Conservation (phyloP, 108 stramenopile genomes). For the Schizochytrium sp. region DNA sequence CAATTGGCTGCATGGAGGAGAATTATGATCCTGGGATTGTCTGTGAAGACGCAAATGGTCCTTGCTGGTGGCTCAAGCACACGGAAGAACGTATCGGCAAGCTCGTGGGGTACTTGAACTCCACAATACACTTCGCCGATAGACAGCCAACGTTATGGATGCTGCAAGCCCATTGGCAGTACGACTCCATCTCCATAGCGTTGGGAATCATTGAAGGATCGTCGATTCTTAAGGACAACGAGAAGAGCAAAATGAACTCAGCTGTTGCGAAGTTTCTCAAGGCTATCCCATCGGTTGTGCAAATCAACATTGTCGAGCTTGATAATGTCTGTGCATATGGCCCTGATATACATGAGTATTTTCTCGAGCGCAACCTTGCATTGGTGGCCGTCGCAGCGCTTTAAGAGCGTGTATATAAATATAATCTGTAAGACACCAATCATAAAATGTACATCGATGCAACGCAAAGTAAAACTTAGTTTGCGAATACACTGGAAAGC, state of each 20-base stretch:
- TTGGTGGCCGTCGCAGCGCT: too few species aligned
- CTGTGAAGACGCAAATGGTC: neutral
- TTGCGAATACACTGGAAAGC: too few species aligned
- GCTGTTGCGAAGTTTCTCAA: neutral
- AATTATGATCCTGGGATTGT: conserved; percentile 6
- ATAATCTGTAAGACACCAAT: too few species aligned
- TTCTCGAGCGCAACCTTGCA: too few species aligned
- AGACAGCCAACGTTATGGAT: neutral
- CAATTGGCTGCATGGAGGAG: neutral
- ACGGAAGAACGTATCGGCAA: neutral
- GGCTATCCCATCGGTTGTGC: neutral
- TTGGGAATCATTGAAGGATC: conserved; percentile 4
- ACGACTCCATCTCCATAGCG: neutral
- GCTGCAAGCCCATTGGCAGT: conserved; percentile 55
- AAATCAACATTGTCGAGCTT: conserved; percentile 27
- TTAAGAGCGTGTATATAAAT: too few species aligned
- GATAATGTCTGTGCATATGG: conserved; percentile 42
- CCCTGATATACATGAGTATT: neutral
- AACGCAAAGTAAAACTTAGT: too few species aligned
- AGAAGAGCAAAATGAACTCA: neutral
- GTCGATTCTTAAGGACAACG: conserved; percentile 22
- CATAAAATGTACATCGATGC: too few species aligned
- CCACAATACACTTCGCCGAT: neutral
- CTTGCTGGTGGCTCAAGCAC: neutral
- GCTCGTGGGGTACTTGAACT: conserved; percentile 11